Percentiles rank a stretch among this genome's conserved stretches.
Conservation (phyloP, 2,329 filamentous ascomycete species). For the Chrysoporthe cubensis region DNA sequence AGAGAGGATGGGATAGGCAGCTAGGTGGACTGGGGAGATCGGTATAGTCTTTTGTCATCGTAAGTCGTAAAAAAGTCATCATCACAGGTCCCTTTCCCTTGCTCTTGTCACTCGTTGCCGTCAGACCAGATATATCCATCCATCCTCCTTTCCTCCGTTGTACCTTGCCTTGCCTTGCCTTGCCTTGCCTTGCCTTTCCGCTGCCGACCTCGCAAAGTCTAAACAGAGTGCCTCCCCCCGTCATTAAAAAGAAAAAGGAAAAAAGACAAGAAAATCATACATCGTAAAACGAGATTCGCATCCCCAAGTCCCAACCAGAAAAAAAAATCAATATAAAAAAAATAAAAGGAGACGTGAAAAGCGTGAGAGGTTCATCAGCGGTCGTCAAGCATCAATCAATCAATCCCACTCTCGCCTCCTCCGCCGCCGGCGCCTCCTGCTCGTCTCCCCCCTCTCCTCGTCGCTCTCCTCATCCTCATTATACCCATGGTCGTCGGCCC, state of each 20-base stretch:
- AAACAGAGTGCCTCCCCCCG: background rate
- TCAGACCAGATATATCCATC: background rate
- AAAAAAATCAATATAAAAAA: background rate
- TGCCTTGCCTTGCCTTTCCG: background rate
- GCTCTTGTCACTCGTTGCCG: background rate
- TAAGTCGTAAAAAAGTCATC: background rate
- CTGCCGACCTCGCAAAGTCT: background rate
- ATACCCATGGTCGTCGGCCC: slow-evolving; percentile 22
- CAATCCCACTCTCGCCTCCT: slow-evolving; percentile 21
- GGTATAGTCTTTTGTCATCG: background rate
- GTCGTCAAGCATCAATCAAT: background rate
- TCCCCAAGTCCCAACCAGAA: background rate
- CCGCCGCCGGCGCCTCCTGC: slow-evolving; percentile 29
- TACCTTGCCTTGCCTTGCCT: background rate
- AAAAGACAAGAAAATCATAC: no score
- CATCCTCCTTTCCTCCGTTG: background rate
- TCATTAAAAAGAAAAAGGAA: slow-evolving; percentile 1
- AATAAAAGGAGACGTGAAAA: background rate
- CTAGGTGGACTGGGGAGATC: no score
- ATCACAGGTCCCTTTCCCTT: background rate
- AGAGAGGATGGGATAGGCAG: no score
- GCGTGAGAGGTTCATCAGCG: slow-evolving; percentile 7
- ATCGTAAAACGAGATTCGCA: no score
- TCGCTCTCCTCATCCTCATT: slow-evolving; percentile 29
- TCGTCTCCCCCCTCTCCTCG: slow-evolving; percentile 29